Conservation (phyloP, 139 green algal genomes). For the Picochlorum costavermella region DNA sequence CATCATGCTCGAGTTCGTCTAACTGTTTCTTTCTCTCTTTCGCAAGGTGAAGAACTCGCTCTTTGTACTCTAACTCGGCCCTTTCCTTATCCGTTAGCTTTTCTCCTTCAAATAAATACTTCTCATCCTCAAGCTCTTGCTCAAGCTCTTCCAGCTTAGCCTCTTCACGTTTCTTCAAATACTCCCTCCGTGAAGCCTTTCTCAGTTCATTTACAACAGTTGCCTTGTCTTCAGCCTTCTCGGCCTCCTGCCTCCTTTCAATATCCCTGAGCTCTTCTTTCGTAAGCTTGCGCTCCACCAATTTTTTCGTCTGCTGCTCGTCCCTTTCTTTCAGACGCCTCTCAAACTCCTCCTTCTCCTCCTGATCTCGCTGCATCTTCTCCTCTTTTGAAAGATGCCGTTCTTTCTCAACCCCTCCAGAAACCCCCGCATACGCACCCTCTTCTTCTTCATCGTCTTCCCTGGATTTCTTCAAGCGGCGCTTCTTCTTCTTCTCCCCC, state of each 20-base stretch:
- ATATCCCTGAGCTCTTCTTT: conserved; percentile 49
- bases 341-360: conserved; percentile 90
- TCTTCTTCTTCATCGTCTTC: conserved; percentile 68
- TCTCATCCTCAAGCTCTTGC: conserved; percentile 77
- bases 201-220: conserved; percentile 17
- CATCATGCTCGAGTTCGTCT: conserved; percentile 62
- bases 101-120: conserved; percentile 43
- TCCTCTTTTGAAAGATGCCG: conserved; percentile 22
- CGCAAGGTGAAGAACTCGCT: conserved; percentile 62
- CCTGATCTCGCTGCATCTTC: conserved; percentile 37
- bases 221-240: conserved; percentile 21
- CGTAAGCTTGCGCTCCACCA: conserved; percentile 43
- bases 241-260: conserved; percentile 25
- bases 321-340: conserved; percentile 52
- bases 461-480: conserved; percentile 11
- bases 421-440: conserved; percentile 29
- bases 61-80: conserved; percentile 77
- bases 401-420: conserved; percentile 22
- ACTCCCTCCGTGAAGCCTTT: conserved; percentile 87
- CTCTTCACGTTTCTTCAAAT: conserved; percentile 87
- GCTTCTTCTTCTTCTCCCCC: conserved; percentile 6
- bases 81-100: conserved; percentile 76
- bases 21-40: conserved; percentile 61
- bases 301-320: conserved; percentile 64
- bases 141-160: conserved; percentile 73